Evolutionary conservation across 805 yeast genomes (phyloP).

Genomic region (Ogataea chonburiensis): DNA sequence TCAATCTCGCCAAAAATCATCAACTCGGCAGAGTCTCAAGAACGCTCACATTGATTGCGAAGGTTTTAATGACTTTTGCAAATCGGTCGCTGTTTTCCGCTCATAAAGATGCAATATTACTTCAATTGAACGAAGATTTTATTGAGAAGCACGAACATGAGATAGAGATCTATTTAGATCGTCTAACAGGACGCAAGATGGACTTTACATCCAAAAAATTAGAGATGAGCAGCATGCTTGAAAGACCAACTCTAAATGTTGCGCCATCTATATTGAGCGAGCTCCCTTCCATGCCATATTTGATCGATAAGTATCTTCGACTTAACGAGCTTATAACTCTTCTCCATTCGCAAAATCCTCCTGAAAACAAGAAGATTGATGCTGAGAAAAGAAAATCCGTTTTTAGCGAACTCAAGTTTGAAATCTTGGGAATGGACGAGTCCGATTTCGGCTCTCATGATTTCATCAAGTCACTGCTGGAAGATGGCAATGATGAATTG

Average conservation of each 20-base stretch:
- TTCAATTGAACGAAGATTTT: slow-evolving; percentile 62
- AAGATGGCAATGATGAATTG: slow-evolving; percentile 29
- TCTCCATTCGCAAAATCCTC: slow-evolving; percentile 30
- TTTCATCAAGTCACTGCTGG: slow-evolving; percentile 46
- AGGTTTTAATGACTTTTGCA: slow-evolving; percentile 74
- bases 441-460: slow-evolving; percentile 61
- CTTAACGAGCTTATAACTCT: slow-evolving; percentile 57
- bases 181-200: slow-evolving; percentile 65
- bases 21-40: slow-evolving; percentile 72
- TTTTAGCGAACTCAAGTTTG: slow-evolving; percentile 32
- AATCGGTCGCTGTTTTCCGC: slow-evolving; percentile 71
- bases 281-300: slow-evolving; percentile 64
- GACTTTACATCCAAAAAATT: slow-evolving; percentile 58
- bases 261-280: slow-evolving; percentile 53
- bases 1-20: slow-evolving; percentile 67
- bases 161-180: slow-evolving; percentile 66
- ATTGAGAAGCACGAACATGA: slow-evolving; percentile 56
- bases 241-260: slow-evolving; percentile 56
- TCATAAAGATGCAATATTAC: slow-evolving; percentile 80
- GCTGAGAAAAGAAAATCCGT: slow-evolving; percentile 21
- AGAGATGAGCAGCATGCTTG: slow-evolving; percentile 54
- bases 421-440: slow-evolving; percentile 46
- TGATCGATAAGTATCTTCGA: slow-evolving; percentile 64
- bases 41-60: slow-evolving; percentile 78
- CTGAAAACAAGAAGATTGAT: slow-evolving; percentile 18